A percentile compares a stretch with the other conserved stretches of the same genome.
Conservation (phyloP, 441 rosid species). For the Mallotus japonicus region DNA sequence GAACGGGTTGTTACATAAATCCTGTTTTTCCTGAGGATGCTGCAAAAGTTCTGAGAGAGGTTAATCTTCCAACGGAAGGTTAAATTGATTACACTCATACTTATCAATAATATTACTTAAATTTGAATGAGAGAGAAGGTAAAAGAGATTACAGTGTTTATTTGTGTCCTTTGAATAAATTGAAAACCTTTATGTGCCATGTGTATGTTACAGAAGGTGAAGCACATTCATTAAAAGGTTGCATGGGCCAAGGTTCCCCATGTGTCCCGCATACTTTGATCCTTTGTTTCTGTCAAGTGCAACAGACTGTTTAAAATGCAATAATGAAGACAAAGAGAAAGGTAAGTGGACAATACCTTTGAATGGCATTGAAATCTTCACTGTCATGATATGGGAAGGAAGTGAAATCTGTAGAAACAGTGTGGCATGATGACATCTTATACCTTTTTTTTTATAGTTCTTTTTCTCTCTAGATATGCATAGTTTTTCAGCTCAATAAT, state of each 20-base stretch:
- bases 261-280: conserved; percentile 16
- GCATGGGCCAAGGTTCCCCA: conserved; percentile 18
- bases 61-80: conserved; percentile 33
- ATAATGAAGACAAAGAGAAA: conserved; percentile 19
- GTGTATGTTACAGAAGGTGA: conserved; percentile 23
- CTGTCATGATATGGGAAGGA: conserved; percentile 1
- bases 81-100: conserved; percentile 10
- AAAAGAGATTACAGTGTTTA: not conserved
- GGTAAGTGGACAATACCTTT: not conserved
- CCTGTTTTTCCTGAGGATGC: conserved; percentile 89
- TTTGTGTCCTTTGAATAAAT: not conserved
- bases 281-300: conserved; percentile 6
- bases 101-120: not conserved
- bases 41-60: conserved; percentile 65
- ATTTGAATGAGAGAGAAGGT: not conserved
- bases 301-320: conserved; percentile 11
- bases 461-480: not conserved
- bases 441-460: too few relatives aligned
- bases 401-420: not conserved
- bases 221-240: conserved; percentile 22
- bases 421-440: conserved; percentile 11
- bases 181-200: not conserved
- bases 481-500: conserved; percentile 4
- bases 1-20: conserved; percentile 78
- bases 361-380: conserved; percentile 5